Evolutionary conservation across 2,329 filamentous ascomycete species (phyloP).

Genomic region (Pseudogymnoascus sp.): DNA sequence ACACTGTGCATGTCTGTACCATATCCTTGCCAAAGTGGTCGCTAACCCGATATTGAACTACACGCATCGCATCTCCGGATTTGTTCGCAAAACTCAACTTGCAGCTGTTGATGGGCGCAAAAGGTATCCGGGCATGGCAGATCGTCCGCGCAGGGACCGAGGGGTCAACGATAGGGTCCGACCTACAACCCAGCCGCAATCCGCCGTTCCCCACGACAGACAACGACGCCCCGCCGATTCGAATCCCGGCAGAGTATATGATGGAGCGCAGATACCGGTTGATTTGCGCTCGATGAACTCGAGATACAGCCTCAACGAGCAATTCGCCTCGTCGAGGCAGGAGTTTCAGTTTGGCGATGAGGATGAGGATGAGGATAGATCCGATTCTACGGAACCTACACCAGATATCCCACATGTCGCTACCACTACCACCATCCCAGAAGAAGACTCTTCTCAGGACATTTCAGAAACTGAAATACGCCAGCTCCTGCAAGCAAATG

Average conservation of each 20-base stretch:
- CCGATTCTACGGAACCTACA: background rate
- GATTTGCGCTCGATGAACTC: conserved; percentile 8
- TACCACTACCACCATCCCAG: background rate
- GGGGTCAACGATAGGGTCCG: background rate
- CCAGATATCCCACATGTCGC: background rate
- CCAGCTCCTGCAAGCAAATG: conserved; percentile 8
- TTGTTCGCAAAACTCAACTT: background rate
- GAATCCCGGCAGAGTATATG: background rate
- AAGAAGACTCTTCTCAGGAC: background rate
- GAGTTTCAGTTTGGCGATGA: conserved; percentile 10
- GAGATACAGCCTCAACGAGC: conserved; percentile 11
- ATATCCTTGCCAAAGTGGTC: background rate
- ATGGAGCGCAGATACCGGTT: conserved; percentile 1
- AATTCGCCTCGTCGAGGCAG: conserved; percentile 10
- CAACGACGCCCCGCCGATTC: background rate
- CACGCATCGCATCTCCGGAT: background rate
- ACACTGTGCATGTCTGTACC: background rate
- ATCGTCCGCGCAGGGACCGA: background rate
- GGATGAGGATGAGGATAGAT: background rate
- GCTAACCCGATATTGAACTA: background rate
- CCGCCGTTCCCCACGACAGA: background rate
- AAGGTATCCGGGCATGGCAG: background rate
- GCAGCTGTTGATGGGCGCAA: background rate
- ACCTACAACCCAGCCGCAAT: background rate
- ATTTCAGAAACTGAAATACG: conserved; percentile 9